Base-by-base conservation (phyloP, 2,329 filamentous ascomycete species). In the Aspergillus pseudoterreus region DNA sequence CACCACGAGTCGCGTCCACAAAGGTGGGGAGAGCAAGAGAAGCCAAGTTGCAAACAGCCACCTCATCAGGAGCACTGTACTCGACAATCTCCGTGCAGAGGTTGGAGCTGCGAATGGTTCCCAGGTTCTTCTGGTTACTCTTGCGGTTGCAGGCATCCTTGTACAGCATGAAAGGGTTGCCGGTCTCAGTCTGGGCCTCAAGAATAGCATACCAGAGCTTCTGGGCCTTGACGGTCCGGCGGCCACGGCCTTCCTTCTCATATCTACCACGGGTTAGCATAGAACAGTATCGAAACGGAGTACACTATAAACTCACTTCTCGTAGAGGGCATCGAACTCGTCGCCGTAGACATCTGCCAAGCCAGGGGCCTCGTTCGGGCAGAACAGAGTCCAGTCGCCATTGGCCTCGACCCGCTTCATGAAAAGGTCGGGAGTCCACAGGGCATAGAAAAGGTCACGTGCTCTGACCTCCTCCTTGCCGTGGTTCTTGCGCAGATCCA, bases 101-200 rank as follows among this genome's bases (percentile, higher is more conserved):
- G 75, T 99, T 99, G 68, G 94, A 99, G 81, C 90, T 96, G 74
- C 91, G 91, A 65, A 99, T 99, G 57, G 92, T 96, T 60, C 94
- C 94, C 30, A 99, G 82, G 77, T 99, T 99, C 87, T 99, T 97
- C 80, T 99, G 94, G 83, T 99, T 99, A 82, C 92, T 96, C 87
- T 99, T 99, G 73, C 85, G 85, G 84, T 99, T 99, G 84, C 88
- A 92, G 67, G 86, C 83, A 76, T 99, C 94, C 82, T 99, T 99
- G 86, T 99, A 99, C 54, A 97, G 86, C 90, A 99, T 99, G 78
- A 96, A 99, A 45, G 94, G 94, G 76, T 95, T 97, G 63, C 94
- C 94, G 43, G 94, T 99, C 84, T 99, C 94, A 32, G 92, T 97
- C 79, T 99, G 94, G 45, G 94, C 90, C 78, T 99, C 94, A 44